Conservation (phyloP, 352 stramenopile species). For the Globisporangium nunn region DNA sequence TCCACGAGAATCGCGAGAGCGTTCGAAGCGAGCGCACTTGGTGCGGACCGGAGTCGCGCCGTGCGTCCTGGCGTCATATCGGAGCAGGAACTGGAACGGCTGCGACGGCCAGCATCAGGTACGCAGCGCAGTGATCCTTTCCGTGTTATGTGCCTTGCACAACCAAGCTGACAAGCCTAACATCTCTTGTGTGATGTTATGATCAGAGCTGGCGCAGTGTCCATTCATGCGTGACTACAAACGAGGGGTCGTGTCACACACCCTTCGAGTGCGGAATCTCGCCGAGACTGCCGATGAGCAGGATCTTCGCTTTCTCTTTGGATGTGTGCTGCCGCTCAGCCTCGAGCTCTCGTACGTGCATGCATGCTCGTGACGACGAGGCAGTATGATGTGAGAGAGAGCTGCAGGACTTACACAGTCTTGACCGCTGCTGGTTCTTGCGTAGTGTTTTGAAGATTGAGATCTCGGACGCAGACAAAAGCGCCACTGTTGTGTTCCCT, state of each 20-base stretch:
- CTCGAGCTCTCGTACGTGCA: conserved; percentile 25
- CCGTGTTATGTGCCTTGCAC: too few relatives aligned
- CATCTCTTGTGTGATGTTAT: not conserved
- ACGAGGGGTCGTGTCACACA: conserved; percentile 19
- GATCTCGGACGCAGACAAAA: not conserved
- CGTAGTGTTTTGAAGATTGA: conserved; percentile 12
- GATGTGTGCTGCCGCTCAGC: conserved; percentile 35
- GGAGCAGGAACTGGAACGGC: conserved; percentile 37
- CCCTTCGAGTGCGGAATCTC: conserved; percentile 38
- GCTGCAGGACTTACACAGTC: not conserved
- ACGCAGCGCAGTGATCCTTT: not conserved
- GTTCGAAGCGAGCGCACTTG: conserved; percentile 14
- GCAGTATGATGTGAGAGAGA: not conserved
- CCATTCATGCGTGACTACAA: conserved; percentile 29
- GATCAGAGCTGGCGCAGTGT: conserved; percentile 26
- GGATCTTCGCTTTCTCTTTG: conserved; percentile 51
- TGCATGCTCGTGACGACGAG: not conserved
- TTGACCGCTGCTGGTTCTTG: not conserved
- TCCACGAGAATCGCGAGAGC: conserved; percentile 12
- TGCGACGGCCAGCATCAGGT: conserved; percentile 29
- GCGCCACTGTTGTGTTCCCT: conserved; percentile 19
- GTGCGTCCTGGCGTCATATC: conserved; percentile 52
- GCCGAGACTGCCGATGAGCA: conserved; percentile 34
- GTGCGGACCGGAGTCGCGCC: not conserved
- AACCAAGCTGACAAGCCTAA: not conserved